These are phyloP conservation scores for Pachyrhizus erosus DNA, from an alignment of 306 rosid genomes.

Conservation along the genomic window DNA sequence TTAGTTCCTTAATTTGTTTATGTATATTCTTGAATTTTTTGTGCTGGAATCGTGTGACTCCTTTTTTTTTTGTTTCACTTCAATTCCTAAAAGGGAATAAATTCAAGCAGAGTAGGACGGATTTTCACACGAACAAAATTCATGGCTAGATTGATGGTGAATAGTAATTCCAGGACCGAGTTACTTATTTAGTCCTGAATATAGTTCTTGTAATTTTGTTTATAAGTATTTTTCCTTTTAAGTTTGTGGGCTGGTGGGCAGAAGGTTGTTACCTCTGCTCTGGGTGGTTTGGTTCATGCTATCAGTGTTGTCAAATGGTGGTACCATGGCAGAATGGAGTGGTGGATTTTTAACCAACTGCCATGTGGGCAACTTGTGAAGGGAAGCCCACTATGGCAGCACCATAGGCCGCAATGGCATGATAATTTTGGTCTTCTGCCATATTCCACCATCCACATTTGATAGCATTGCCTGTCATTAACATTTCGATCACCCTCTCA, in stretches of 20 bases:
- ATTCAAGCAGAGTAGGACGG: not conserved
- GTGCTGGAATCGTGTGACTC: not conserved
- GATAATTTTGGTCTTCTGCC: no score
- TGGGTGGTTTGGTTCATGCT: no score
- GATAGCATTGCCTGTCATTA: not conserved
- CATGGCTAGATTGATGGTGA: not conserved
- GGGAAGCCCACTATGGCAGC: no score
- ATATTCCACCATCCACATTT: no score
- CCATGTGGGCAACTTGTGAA: no score
- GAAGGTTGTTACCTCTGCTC: not conserved
- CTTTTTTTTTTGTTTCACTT: not conserved
- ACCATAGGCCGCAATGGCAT: no score
- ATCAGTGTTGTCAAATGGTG: no score
- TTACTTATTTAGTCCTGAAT: not conserved
- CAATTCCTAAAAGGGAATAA: no score
- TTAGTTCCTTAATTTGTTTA: not conserved
- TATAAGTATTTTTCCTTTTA: not conserved
- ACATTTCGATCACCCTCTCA: constrained; percentile 55
- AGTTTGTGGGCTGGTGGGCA: not conserved
- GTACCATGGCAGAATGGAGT: no score
- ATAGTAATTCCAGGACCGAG: not conserved
- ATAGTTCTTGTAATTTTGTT: not conserved
- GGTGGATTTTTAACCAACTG: no score
- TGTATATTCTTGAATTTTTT: not conserved
- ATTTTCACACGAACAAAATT: not conserved